Conservation (phyloP, 2,329 filamentous ascomycete genomes). For the Tolypocladium amazonense region DNA sequence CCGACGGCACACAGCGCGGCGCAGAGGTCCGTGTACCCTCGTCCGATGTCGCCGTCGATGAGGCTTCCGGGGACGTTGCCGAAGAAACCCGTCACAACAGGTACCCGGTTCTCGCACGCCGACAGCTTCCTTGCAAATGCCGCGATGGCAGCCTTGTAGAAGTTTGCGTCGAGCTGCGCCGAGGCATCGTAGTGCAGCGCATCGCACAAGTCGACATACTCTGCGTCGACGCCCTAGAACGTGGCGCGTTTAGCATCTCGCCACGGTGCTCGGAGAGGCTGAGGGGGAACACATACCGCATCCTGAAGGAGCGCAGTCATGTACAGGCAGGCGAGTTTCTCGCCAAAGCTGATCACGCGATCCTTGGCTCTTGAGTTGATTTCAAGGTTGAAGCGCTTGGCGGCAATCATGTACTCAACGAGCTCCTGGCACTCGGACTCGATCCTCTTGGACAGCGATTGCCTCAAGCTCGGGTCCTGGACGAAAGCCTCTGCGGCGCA, state of each 20-base stretch:
- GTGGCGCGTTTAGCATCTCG: not conserved
- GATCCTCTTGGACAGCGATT: conserved; percentile 54
- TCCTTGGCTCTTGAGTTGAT: conserved; percentile 72
- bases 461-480: conserved; percentile 41
- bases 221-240: conserved; percentile 60
- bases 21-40: conserved; percentile 94
- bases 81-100: conserved; percentile 88
- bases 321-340: conserved; percentile 89
- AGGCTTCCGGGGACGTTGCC: conserved; percentile 85
- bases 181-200: conserved; percentile 57
- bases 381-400: conserved; percentile 58
- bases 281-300: conserved; percentile 30
- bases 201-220: conserved; percentile 85
- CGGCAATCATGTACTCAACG: conserved; percentile 58
- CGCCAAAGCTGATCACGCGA: conserved; percentile 86
- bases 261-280: not conserved
- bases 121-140: conserved; percentile 53
- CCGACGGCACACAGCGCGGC: conserved; percentile 87
- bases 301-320: conserved; percentile 80
- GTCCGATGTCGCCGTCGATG: conserved; percentile 77
- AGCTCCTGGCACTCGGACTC: conserved; percentile 72
- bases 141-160: conserved; percentile 56
- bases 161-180: conserved; percentile 51
- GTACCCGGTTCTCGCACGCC: conserved; percentile 56
- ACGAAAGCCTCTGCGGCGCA: conserved; percentile 57